A percentile compares a stretch with the other conserved stretches of the same genome.
phyloP scores from a whole-genome alignment of 257 asterid species.

The Perilla frutescens region DNA sequence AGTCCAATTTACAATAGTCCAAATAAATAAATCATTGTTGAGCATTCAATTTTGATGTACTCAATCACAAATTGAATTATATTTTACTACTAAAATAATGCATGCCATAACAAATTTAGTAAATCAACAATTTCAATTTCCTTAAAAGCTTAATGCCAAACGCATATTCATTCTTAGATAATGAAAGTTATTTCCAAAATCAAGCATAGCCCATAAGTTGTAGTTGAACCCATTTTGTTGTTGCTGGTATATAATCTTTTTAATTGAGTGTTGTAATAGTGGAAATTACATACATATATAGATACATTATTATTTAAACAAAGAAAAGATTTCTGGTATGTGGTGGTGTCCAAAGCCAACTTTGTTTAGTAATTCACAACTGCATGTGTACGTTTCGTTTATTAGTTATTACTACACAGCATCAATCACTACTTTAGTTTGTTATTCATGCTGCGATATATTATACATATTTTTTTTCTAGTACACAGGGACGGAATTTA shows the following conservation, averaged over 20 bases:
- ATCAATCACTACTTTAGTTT: constrained; percentile 6
- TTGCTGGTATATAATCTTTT: constrained; percentile 14
- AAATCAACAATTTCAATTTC: background rate
- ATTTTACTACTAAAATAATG: too few relatives aligned
- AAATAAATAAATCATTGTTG: too few relatives aligned
- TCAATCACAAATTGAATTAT: too few relatives aligned
- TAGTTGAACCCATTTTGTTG: background rate
- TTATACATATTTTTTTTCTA: background rate
- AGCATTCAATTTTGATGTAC: too few relatives aligned
- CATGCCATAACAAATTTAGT: background rate
- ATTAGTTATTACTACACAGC: background rate
- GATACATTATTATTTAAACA: background rate
- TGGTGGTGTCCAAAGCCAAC: constrained; percentile 18
- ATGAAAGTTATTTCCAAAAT: background rate
- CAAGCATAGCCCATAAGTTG: background rate
- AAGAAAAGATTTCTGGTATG: background rate
- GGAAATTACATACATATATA: background rate
- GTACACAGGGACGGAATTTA: too few relatives aligned
- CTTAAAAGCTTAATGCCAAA: background rate
- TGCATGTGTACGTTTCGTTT: background rate
- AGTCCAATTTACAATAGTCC: too few relatives aligned
- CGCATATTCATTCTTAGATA: background rate
- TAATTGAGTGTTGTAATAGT: background rate
- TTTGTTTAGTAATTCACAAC: background rate
- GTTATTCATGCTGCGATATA: background rate